These are phyloP conservation scores for Phytophthora pseudosyringae DNA, from an alignment of 352 stramenopile genomes.

Conservation along the genomic window DNA sequence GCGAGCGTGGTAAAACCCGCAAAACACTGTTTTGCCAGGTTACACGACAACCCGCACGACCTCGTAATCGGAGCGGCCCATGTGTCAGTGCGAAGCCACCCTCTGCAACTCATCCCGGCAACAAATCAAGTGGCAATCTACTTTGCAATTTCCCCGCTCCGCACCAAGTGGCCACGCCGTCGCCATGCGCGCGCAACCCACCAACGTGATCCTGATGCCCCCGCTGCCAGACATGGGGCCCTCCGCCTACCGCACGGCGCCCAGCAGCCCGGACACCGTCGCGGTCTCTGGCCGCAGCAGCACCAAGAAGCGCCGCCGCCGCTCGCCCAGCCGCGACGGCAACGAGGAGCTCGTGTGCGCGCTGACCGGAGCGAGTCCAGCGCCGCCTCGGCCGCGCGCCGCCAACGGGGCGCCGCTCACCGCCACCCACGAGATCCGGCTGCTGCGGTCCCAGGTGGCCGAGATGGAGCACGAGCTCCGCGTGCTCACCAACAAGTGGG, in stretches of 20 bases:
- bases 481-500: slow-evolving; percentile 31
- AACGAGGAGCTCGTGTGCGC: slow-evolving; percentile 23
- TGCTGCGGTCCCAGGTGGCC: slow-evolving; percentile 43
- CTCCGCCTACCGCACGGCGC: slow-evolving; percentile 11
- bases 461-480: slow-evolving; percentile 41
- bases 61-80: slow-evolving; percentile 12
- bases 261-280: slow-evolving; percentile 17
- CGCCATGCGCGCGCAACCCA: slow-evolving; percentile 22
- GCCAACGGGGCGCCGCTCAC: slow-evolving; percentile 34
- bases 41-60: not conserved
- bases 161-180: not conserved
- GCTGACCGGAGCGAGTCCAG: slow-evolving; percentile 18
- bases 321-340: slow-evolving; percentile 3
- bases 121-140: slow-evolving; percentile 20
- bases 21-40: not conserved
- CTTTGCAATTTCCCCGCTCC: slow-evolving; percentile 21
- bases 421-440: slow-evolving; percentile 41
- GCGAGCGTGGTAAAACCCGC: slow-evolving; percentile 17
- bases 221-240: slow-evolving; percentile 19
- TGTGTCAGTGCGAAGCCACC: slow-evolving; percentile 5
- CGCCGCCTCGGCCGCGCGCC: slow-evolving; percentile 17
- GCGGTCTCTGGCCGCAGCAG: not conserved
- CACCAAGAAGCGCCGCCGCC: slow-evolving; percentile 30
- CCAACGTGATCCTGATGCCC: slow-evolving; percentile 27
- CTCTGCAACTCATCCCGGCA: slow-evolving; percentile 17